Conservation (phyloP, 2,329 filamentous ascomycete genomes). For the Capronia epimyces region DNA sequence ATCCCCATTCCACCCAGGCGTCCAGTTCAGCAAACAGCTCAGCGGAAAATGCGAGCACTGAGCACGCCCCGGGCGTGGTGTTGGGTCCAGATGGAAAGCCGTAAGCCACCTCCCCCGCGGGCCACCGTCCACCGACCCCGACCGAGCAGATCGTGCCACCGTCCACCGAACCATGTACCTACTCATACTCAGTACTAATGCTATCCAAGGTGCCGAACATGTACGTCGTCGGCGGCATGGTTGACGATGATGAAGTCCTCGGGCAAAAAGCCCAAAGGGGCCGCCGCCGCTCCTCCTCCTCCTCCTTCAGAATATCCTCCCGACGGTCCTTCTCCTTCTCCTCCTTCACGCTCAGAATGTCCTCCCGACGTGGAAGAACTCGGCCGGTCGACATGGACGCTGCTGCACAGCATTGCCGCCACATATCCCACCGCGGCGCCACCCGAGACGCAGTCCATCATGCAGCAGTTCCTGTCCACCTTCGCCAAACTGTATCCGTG, state of each 20-base stretch:
- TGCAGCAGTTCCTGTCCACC: constrained; percentile 68
- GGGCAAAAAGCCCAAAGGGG: constrained; percentile 25
- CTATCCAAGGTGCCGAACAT: constrained; percentile 42
- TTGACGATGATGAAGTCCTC: constrained; percentile 40
- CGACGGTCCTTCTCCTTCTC: constrained; percentile 49
- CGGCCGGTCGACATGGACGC: constrained; percentile 84
- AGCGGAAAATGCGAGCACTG: constrained; percentile 3
- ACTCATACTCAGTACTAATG: neutral
- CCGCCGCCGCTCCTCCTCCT: constrained; percentile 24
- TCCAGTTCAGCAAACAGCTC: constrained; percentile 12
- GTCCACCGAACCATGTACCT: neutral
- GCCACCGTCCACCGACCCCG: no score
- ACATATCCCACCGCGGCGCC: constrained; percentile 71
- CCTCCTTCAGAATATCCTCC: constrained; percentile 67
- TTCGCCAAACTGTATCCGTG: constrained; percentile 91
- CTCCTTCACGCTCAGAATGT: constrained; percentile 54
- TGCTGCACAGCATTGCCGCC: constrained; percentile 86
- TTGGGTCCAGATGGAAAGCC: constrained; percentile 48
- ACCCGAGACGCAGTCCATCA: constrained; percentile 64
- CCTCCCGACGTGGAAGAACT: constrained; percentile 85
- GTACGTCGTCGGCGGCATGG: constrained; percentile 46
- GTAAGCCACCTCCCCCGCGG: no score
- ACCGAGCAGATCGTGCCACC: no score
- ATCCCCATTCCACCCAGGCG: constrained; percentile 10
- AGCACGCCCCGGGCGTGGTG: constrained; percentile 44